Evolutionary conservation across 2,329 filamentous ascomycete species (phyloP).

Genomic region (Phialophora macrospora): DNA sequence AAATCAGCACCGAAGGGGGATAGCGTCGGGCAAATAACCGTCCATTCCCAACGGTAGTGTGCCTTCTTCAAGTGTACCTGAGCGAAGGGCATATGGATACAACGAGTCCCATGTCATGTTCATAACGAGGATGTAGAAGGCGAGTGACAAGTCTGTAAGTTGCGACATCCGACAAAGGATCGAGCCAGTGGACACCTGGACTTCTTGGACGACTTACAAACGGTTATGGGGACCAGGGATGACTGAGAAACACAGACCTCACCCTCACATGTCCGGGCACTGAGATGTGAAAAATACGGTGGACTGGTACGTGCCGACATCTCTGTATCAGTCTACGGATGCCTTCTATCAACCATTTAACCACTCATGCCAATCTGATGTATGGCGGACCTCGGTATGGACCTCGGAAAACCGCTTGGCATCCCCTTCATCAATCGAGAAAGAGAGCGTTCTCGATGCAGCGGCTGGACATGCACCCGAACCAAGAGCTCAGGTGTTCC

Average conservation of each 20-base stretch:
- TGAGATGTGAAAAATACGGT: not conserved
- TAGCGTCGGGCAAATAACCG: slow-evolving; percentile 11
- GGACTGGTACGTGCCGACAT: not conserved
- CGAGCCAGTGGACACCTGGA: not conserved
- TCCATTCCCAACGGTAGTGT: not conserved
- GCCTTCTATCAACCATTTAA: not conserved
- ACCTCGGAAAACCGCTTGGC: slow-evolving; percentile 1
- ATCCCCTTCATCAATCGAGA: too few species aligned
- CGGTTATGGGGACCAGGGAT: not conserved
- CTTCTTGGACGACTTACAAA: too few species aligned
- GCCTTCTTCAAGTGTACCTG: not conserved
- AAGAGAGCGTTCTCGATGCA: not conserved
- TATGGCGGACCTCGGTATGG: not conserved
- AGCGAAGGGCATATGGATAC: not conserved
- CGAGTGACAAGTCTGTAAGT: not conserved
- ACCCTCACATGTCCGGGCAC: not conserved
- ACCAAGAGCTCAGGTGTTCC: not conserved
- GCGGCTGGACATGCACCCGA: not conserved
- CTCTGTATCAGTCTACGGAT: not conserved
- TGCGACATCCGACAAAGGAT: not conserved
- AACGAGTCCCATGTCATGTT: not conserved
- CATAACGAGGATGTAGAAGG: not conserved
- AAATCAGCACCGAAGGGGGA: slow-evolving; percentile 2
- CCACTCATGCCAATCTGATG: not conserved
- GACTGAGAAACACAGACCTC: not conserved